Conservation (phyloP, 306 rosid species). For the Vigna hirtella region DNA sequence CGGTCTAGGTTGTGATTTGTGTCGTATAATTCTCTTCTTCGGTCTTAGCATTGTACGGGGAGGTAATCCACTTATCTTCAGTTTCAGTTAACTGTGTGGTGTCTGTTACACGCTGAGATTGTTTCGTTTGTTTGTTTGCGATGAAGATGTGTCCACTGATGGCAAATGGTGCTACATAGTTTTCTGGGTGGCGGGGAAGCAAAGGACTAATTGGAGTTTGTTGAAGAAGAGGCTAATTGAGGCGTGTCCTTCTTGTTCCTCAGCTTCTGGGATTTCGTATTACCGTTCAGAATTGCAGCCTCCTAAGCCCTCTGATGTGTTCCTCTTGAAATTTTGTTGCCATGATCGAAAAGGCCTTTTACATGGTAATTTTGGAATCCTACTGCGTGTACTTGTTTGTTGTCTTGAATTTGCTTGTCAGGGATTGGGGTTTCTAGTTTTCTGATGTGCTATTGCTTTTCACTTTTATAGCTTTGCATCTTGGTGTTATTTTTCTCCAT, state of each 20-base stretch:
- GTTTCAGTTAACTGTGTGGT: slow-evolving; percentile 18
- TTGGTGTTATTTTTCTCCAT: background rate
- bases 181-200: slow-evolving; percentile 83
- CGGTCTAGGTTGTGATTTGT: slow-evolving; percentile 90
- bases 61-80: slow-evolving; percentile 58
- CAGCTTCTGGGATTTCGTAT: slow-evolving; percentile 78
- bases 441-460: background rate
- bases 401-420: background rate
- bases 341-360: slow-evolving; percentile 87
- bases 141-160: slow-evolving; percentile 90
- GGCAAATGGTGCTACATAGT: slow-evolving; percentile 98
- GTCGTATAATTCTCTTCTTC: slow-evolving; percentile 92
- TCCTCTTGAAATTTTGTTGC: slow-evolving; percentile 77
- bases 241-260: slow-evolving; percentile 86
- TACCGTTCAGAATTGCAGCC: slow-evolving; percentile 65
- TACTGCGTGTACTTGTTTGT: background rate
- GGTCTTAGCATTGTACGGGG: slow-evolving; percentile 90
- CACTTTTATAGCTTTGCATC: background rate
- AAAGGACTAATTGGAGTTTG: slow-evolving; percentile 79
- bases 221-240: slow-evolving; percentile 78
- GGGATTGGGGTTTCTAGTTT: slow-evolving; percentile 10
- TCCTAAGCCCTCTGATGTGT: slow-evolving; percentile 73
- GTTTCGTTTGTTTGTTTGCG: slow-evolving; percentile 34
- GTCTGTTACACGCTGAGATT: background rate
- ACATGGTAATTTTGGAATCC: slow-evolving; percentile 63